Evolutionary conservation across 768 basidiomycete species (phyloP), one percentile per base, ranked within the genome.

Genomic region (Leccinum rimulosum): DNA sequence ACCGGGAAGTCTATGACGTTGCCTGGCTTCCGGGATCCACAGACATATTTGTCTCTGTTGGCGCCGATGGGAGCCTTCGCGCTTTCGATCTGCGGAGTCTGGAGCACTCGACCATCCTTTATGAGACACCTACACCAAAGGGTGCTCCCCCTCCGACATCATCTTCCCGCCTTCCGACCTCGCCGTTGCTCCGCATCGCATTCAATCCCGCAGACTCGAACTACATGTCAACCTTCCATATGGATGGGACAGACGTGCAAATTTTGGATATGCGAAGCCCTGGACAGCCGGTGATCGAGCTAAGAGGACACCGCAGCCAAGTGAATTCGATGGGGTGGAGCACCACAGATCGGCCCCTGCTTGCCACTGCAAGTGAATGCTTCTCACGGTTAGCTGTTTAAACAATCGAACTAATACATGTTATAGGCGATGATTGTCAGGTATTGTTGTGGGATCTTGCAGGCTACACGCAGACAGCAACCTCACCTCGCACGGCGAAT

Each of bases 21-120:
- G 95, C 94, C n/a, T 99, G 97, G 96, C 83, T 98, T 12, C 97
- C 97, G 6, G 85, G 87, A 27, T 95, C 93, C 9, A 93, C 93
- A 12, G 95, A 98, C 71, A 93, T 98, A 64, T 99, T 99, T 71
- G 95, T 98, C 38, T 97, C 95, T 6, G 97, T 98, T 27, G 97
- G 97, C 25, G 96, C 96, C 31, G 97, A 99, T 70, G 97, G 97
- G 11, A 93, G 91, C 63, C 77, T 98, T 53, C 91, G 97, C 54
- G 95, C 96, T 12, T 99, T 98, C 73, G 97, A 99, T 74, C 80
- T 99, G 57, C 88, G 97, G 52, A 93, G 91, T 65, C 82, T 99
- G 49, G 97, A 99, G 72, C 97, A 98, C 75, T 97, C 94, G 12
- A 99, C 97, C 11, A 99, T 99, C 67, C 81, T 98, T 43, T 99